Conservation (phyloP, 2,329 filamentous ascomycete genomes). For the Talaromyces sp. region DNA sequence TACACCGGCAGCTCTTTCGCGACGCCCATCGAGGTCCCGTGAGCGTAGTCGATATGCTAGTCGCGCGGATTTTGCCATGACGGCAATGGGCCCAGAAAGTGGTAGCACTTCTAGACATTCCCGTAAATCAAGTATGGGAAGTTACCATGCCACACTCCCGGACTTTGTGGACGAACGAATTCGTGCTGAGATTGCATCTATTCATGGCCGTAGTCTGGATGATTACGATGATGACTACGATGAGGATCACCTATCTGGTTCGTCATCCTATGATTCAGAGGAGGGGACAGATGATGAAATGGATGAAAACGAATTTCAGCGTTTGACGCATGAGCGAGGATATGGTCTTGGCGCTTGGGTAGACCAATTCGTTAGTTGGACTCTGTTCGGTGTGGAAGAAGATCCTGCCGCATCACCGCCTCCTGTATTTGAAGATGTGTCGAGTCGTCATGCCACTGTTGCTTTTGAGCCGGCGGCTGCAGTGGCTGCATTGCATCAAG, state of each 20-base stretch:
- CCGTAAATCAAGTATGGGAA: conserved; percentile 21
- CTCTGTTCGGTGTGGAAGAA: conserved; percentile 53
- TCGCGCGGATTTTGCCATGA: conserved; percentile 37
- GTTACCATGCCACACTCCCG: conserved; percentile 31
- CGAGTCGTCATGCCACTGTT: conserved; percentile 14
- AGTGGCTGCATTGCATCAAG: background rate
- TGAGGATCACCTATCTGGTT: conserved; percentile 20
- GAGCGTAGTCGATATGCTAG: conserved; percentile 34
- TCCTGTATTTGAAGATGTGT: conserved; percentile 21
- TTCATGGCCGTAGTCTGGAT: conserved; percentile 24
- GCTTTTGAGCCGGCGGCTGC: conserved; percentile 5
- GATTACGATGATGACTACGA: conserved; percentile 23
- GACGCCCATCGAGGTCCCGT: conserved; percentile 34
- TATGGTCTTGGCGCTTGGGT: conserved; percentile 57
- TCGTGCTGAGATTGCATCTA: conserved; percentile 38
- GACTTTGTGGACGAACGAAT: conserved; percentile 51
- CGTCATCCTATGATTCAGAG: conserved; percentile 27
- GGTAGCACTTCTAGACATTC: background rate
- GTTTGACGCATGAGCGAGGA: conserved; percentile 50
- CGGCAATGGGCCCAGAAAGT: conserved; percentile 22
- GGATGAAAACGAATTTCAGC: conserved; percentile 54
- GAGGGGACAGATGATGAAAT: conserved; percentile 37
- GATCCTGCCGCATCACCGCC: conserved; percentile 33
- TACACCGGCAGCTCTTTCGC: conserved; percentile 33
- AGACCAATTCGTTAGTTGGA: conserved; percentile 58